phyloP scores from a whole-genome alignment of 495 filamentous ascomycete species.

The Copromyces sp. region DNA sequence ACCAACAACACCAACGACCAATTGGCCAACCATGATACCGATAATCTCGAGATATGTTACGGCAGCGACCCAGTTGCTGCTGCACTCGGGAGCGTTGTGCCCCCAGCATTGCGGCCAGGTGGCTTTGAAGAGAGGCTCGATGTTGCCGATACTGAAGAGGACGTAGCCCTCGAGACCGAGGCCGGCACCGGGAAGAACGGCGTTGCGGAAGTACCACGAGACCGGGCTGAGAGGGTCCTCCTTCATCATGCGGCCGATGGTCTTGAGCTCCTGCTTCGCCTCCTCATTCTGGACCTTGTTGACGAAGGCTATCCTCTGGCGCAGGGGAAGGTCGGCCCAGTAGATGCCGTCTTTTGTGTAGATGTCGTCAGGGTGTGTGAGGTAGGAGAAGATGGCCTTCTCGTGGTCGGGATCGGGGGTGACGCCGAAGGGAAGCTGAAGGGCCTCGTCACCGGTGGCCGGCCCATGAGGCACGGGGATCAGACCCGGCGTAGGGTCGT shows the following conservation, averaged over 20 bases:
- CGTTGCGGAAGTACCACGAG: constrained; percentile 75
- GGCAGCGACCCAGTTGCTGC: constrained; percentile 61
- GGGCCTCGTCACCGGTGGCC: constrained; percentile 28
- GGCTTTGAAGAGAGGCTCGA: constrained; percentile 62
- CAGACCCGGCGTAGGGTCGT: constrained; percentile 31
- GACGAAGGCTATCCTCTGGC: constrained; percentile 61
- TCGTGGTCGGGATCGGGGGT: constrained; percentile 42
- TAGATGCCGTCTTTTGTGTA: constrained; percentile 73
- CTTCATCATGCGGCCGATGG: constrained; percentile 70
- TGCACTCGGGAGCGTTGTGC: constrained; percentile 46
- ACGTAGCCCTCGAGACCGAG: constrained; percentile 87
- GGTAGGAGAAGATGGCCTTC: constrained; percentile 57
- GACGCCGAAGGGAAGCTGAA: constrained; percentile 26
- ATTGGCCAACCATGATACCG: constrained; percentile 83
- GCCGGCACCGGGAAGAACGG: constrained; percentile 81
- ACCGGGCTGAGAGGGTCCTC: constrained; percentile 68
- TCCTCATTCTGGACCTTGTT: constrained; percentile 56
- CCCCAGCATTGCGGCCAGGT: constrained; percentile 69
- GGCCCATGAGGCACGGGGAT: constrained; percentile 41
- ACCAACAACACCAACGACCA: constrained; percentile 56
- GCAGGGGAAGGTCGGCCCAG: constrained; percentile 73
- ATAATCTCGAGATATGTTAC: constrained; percentile 78
- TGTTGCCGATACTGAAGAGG: constrained; percentile 86
- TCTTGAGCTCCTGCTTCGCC: constrained; percentile 48
- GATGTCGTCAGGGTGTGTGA: constrained; percentile 73